Base-by-base conservation (phyloP, 257 asterid genomes). In the Penstemon barbatus region DNA sequence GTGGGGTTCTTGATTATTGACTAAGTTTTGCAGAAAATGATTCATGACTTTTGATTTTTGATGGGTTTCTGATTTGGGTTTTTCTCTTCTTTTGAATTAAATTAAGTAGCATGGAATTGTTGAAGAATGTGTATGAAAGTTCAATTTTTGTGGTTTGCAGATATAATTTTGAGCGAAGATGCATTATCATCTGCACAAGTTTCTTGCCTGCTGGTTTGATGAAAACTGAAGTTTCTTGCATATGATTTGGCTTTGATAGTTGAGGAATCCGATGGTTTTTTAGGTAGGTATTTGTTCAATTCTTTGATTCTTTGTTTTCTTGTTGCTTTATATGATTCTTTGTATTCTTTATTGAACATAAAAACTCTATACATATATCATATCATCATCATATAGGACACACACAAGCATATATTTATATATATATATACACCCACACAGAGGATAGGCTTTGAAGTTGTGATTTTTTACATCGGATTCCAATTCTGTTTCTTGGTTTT, bases 401-500 rank as follows among this genome's bases (percentile, higher is more conserved):
- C 89, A 74, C 81, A 69, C 61, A 45, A 44, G 69, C 78, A 76
- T 59, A 53, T 61, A 72, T 5, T 36, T 8, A 25, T 25, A 25
- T 60, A 41, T 5, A 62, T 15, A 73, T 38, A 69, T 50, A 19
- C 9, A 64, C 11, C 71, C 66, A 62, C 63, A 70, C 58, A 76
- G 6, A 44, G 49, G 58, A 57, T 54, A 42, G 46, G 56, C 53
- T 58, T 57, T 71, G 58, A 61, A 18, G 41, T 50, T 65, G 18
- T 66, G 75, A 78, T 76, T 85, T 86, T 85, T 73, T 86, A 77
- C 97, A 88, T 92, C 95, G 98, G 96, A 89, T 92, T 90, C 97
- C 95, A 68, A 38, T 76, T 83, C 57, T 76, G 73, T 75, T 74
- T 51, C 55, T 78, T 66, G 71, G 40, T 74, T 65, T 71, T 81